Percentiles rank a stretch among this genome's conserved stretches.
Evolutionary conservation across 768 basidiomycete species (phyloP).

Genomic region (Pleurotus cornucopiae): DNA sequence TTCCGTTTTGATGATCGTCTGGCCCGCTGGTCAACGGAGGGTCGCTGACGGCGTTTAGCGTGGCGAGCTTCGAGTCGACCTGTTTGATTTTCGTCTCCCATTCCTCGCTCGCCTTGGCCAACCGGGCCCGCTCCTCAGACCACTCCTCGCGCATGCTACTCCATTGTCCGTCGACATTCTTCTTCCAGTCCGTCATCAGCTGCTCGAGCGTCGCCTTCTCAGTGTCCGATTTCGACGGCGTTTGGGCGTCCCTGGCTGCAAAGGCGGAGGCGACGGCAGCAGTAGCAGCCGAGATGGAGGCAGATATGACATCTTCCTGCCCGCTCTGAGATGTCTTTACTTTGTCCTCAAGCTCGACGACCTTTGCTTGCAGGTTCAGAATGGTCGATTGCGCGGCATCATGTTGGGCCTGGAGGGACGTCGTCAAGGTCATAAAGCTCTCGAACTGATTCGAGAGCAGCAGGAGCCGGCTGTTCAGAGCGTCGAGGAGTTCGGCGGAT

Average conservation of each 20-base stretch:
- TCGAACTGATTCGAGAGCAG: slow-evolving; percentile 68
- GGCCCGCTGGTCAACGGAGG: slow-evolving; percentile 14
- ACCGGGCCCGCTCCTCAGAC: slow-evolving; percentile 73
- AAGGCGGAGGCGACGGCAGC: slow-evolving; percentile 7
- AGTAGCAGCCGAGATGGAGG: slow-evolving; percentile 10
- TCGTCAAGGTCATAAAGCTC: slow-evolving; percentile 69
- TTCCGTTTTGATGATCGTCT: slow-evolving; percentile 28
- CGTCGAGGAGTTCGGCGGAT: slow-evolving; percentile 36
- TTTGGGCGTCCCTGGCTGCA: slow-evolving; percentile 8
- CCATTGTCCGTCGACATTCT: slow-evolving; percentile 78
- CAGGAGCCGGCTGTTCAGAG: slow-evolving; percentile 60
- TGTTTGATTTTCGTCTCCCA: slow-evolving; percentile 64
- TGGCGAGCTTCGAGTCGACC: slow-evolving; percentile 20
- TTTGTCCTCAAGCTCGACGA: slow-evolving; percentile 57
- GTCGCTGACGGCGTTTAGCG: slow-evolving; percentile 23
- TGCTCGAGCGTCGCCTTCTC: slow-evolving; percentile 48
- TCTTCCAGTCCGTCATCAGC: slow-evolving; percentile 70
- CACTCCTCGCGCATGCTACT: slow-evolving; percentile 74
- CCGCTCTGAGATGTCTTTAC: slow-evolving; percentile 38
- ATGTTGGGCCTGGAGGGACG: slow-evolving; percentile 75
- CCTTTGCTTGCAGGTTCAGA: slow-evolving; percentile 61
- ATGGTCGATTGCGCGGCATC: slow-evolving; percentile 74
- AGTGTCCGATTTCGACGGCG: slow-evolving; percentile 6
- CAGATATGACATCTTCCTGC: background rate
- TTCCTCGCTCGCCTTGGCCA: slow-evolving; percentile 70